Base-by-base conservation (phyloP, 495 filamentous ascomycete species). In the Cercophora scortea region DNA sequence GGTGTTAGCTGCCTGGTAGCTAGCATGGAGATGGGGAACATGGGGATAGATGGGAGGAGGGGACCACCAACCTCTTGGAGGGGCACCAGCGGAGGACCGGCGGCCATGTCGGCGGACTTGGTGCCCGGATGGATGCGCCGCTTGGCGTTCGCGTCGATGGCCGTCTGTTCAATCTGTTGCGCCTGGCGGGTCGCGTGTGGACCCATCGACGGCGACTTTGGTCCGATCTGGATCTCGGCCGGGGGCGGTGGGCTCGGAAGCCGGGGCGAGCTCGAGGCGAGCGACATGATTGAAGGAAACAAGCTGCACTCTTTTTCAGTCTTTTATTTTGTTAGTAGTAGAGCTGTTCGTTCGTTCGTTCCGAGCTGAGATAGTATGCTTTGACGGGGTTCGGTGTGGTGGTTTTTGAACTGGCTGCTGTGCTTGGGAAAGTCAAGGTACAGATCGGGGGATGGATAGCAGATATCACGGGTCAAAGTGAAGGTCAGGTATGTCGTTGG, bases 61-160 rank as follows among this genome's bases (percentile, higher is more conserved):
- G n/a, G n/a, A 25, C 25, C 25, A 63, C 77, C 57, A 62, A 94
- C 89, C 75, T 96, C 88, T 41, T 79, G 76, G 47, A 97, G 73
- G 16, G 90, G 86, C 41, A 96, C 79, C 46, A 96, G 72, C 18
- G 94, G 92, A 49, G 90, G 92, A 1, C 94, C 94, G 51, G 86
- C 84, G 35, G 86, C 83, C 87, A 98, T 96, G 60, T 97, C 88
- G 54, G 77, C 83, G 8, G 90, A 81, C 69, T 85, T 90, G 36
- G 91, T 95, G 44, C 93, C 93, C 4, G 93, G 92, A 18, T 93
- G 84, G 67, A 98, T 95, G 59, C 93, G 81, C 56, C 93, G 79
- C 48, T 79, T 83, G 19, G 89, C 59, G 54, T 76, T 78, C 3
- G 77, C 74, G 45, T 80, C 76, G 50, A 77, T 66, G 44, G 69